phyloP scores from a whole-genome alignment of 2,329 filamentous ascomycete genomes.

The Talaromyces sp. region DNA sequence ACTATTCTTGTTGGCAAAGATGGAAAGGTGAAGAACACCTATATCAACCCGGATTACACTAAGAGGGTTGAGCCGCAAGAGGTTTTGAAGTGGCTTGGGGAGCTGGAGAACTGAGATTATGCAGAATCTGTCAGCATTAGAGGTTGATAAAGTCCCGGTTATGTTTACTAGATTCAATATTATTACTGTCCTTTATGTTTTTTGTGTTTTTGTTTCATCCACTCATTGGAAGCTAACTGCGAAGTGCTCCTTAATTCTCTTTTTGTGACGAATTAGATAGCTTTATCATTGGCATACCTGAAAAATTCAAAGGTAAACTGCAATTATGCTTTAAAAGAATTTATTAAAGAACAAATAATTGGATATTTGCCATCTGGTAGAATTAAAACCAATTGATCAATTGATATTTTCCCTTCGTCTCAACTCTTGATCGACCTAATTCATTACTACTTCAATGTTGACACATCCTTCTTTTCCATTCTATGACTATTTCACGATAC shows the following conservation, averaged over 20 bases:
- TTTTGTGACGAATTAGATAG: background rate
- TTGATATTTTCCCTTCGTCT: too few relatives aligned
- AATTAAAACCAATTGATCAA: too few relatives aligned
- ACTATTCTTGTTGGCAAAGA: conserved; percentile 34
- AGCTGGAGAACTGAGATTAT: conserved; percentile 23
- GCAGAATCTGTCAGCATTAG: background rate
- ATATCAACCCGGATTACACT: conserved; percentile 33
- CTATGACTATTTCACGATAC: too few relatives aligned
- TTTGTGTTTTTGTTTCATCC: background rate
- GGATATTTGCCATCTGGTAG: too few relatives aligned
- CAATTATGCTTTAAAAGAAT: too few relatives aligned
- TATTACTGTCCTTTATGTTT: background rate
- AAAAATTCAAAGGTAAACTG: background rate
- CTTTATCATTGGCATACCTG: background rate
- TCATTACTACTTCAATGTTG: too few relatives aligned
- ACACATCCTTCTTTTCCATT: too few relatives aligned
- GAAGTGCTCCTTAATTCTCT: background rate
- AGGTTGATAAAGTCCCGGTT: background rate
- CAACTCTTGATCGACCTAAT: too few relatives aligned
- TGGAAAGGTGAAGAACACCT: conserved; percentile 32
- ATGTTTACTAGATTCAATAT: background rate
- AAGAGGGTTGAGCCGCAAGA: conserved; percentile 6
- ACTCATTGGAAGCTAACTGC: background rate
- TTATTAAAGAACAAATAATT: too few relatives aligned
- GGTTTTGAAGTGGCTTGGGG: conserved; percentile 26